Evolutionary conservation across 805 yeast genomes (phyloP), one percentile per base, ranked within the genome.

Genomic region (Candida oleophila): DNA sequence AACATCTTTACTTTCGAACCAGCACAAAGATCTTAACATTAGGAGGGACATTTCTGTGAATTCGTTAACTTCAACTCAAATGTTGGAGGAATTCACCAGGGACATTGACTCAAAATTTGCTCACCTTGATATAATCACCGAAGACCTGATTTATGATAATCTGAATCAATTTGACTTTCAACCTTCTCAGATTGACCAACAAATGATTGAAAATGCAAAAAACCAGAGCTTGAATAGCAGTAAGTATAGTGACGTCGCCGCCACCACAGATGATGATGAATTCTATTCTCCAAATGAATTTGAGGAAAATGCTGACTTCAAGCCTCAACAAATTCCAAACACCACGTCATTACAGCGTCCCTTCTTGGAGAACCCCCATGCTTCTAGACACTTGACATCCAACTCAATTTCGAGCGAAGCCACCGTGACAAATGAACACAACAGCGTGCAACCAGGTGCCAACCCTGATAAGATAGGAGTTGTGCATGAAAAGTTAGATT

Each of bases 221-320:
- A 5, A 16, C 20, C 39, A 16, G 22, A 11, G 11, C 11, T 41
- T 42, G 38, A 32, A 8, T 19, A 38, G 33, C n/a, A 42, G 22
- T n/a, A 20, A 9, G 21, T 15, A 19, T 36, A 20, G 44, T 28
- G n/a, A n/a, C n/a, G n/a, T n/a, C n/a, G n/a, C n/a, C n/a, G 20
- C 45, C 8, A 49, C 55, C 19, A 60, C 60, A 22, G 57, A 69
- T 11, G 71, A 65, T 16, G 69, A 66, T 2, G 73, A 68, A 50
- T 66, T 56, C 49, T 67, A 49, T 46, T 64, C 71, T 15, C 62
- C 66, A 3, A 61, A 61, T 20, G 71, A 67, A 37, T 61, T 59
- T 47, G 52, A 42, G n/a, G 38, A 38, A n/a, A 46, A 49, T 11
- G 37, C 49, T 18, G 30, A 25, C 5, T 5, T 11, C 11, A 25